Base-by-base conservation (phyloP, 2,329 filamentous ascomycete genomes). In the Cladosporium sp. region DNA sequence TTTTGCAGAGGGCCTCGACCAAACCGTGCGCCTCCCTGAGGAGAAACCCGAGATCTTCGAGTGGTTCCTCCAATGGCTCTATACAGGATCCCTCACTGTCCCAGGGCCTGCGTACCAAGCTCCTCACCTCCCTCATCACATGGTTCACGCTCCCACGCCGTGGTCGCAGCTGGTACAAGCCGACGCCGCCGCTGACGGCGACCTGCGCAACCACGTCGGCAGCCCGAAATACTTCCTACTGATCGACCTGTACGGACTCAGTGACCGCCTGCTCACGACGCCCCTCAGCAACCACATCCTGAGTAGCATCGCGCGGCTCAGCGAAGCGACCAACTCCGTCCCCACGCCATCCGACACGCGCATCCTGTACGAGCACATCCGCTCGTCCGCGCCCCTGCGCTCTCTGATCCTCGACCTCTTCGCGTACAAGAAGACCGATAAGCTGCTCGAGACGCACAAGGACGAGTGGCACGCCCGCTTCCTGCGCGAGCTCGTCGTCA, bases 391-490 rank as follows among this genome's bases (percentile, higher is more conserved):
- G 8, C 68, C 69, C 5, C 53, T 78, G 16, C 60, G 72, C 10
- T 59, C 63, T 6, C 64, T 78, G 1, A 66, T 77, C 11, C 64
- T 77, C 32, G 75, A 78, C 55, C 67, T 78, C 8, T 78, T 77
- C 61, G 72, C 73, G 1, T 77, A 76, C 67, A 78, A 78, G 62
- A 77, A 77, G 57, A 78, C 75, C 34, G 75, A 77, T 57, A 69
- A 72, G 16, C 57, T 78, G 13, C 65, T 78, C 13, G 70, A 70
- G 40, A 69, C 63, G 16, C 75, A 78, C 57, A 65, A 64, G 50
- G 74, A 77, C 54, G 64, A 69, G 19, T 77, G 75, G 74, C 74
- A 77, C 52, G 73, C 73, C 4, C 62, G 57, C 0, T 77, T 77
- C 58, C 63, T 77, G 10, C 69, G 74, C 45, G 75, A 77, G 37